Percentiles rank a stretch among this genome's conserved stretches.
These are phyloP conservation scores for Inga oerstediana DNA, from an alignment of 306 rosid species.

Conservation along the genomic window DNA sequence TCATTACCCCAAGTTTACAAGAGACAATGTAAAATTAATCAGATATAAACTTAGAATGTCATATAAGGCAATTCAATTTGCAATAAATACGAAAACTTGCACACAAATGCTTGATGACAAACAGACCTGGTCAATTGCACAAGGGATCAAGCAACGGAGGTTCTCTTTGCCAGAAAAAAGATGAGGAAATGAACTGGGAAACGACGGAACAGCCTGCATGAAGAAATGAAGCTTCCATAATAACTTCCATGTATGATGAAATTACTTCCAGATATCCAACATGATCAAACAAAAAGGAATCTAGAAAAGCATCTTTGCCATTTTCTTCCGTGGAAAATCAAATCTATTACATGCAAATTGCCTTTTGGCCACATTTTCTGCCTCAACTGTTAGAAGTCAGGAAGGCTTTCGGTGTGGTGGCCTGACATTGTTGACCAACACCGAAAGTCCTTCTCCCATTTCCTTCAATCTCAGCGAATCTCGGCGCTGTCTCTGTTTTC, in stretches of 20 bases:
- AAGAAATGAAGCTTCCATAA: constrained; percentile 29
- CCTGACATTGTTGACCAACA: no score
- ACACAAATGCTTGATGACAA: constrained; percentile 13
- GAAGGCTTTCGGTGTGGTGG: no score
- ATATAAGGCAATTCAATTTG: constrained; percentile 14
- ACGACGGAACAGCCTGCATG: constrained; percentile 93
- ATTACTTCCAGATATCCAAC: constrained; percentile 22
- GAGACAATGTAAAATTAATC: constrained; percentile 29
- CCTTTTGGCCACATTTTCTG: neutral
- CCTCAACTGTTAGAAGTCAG: no score
- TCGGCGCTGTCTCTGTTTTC: no score
- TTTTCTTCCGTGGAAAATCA: neutral
- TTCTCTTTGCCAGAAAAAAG: constrained; percentile 76
- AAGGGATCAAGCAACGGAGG: constrained; percentile 91
- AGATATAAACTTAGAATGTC: neutral
- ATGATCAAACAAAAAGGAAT: constrained; percentile 19
- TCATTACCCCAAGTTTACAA: constrained; percentile 9
- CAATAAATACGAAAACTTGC: neutral
- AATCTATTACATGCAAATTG: neutral
- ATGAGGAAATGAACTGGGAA: constrained; percentile 98
- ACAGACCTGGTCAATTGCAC: constrained; percentile 93
- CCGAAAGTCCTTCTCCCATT: no score
- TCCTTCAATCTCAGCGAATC: no score
- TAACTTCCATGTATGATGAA: neutral
- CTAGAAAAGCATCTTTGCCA: constrained; percentile 19